Base-by-base conservation (phyloP, 1,284 basidiomycete species). In the Termitomyces sp. region DNA sequence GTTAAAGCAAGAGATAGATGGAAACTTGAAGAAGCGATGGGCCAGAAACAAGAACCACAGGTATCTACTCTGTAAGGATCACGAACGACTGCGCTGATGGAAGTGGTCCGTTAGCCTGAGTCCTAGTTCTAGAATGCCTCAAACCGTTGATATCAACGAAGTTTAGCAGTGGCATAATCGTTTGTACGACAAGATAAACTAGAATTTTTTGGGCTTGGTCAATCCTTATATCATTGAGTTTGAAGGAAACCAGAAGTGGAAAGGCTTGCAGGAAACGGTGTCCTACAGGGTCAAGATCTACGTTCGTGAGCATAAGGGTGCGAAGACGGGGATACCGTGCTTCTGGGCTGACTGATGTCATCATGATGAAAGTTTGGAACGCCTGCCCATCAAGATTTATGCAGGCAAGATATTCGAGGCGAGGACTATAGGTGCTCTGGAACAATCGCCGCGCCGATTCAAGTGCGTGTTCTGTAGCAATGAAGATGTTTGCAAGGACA, bases 61-160 rank as follows among this genome's bases (percentile, higher is more conserved):
- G 80, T 76, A 30, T 24, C 21, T 24, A 24, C 21, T 24, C 21
- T 5, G 21, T 24, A 5, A 5, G 21, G 3, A 7, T 30, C 6
- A 1, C 9, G 28, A 30, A 30, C 9, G 7, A 3, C 28, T 30
- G 9, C 28, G 9, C 28, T 10, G 28, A 30, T 2, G 28, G 28
- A 30, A 30, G 28, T 10, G 28, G 28, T 7, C 9, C 28, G 28
- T 30, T 30, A 30, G 28, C 3, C 9, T 30, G 28, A 30, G 7
- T 30, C 9, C 28, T 30, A 30, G 28, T 1, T 7, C 28, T 30
- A 30, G 28, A 7, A 30, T 30, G 9, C 28, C 6, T 30, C 28
- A 30, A 14, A 13, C 44, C 44, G 18, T 34, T 34, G 10, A 45
- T 13, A 18, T 45, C 31, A 45, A 45, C 18, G 8, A 30, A 9